Evolutionary conservation across 2,329 filamentous ascomycete genomes (phyloP), one percentile per base, ranked within the genome.

Genomic region (Phialocephala subalpina): DNA sequence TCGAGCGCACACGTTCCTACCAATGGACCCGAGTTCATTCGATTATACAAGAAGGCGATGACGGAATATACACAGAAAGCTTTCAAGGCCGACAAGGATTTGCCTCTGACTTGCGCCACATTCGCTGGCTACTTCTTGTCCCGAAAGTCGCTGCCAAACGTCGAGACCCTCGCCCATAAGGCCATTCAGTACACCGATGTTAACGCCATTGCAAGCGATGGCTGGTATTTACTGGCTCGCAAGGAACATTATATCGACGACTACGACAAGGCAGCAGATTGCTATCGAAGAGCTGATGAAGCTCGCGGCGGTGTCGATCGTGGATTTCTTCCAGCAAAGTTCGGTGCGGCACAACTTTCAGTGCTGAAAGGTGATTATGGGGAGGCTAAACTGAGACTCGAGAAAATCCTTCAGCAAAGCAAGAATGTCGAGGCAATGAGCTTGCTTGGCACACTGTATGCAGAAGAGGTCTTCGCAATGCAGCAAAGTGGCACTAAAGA

Each of bases 181-280:
- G 94, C 96, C 7, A 97, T 99, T 69, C 93, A 97, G 75, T 91
- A 93, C 74, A 98, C 96, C 2, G 96, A 99, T 76, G 93, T 98
- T 72, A 97, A 97, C 77, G 93, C 94, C 3, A 93, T 98, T 77
- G 95, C 95, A 27, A 97, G 95, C 80, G 97, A 99, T 77, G 97
- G 96, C 40, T 98, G 95, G 94, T 99, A 97, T 79, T 81, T 98
- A 9, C 87, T 98, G 47, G 96, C 94, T 33, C 87, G 94, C 67
- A 97, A 97, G 77, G 93, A 95, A 69, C 96, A 99, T 76, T 93
- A 93, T 71, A 87, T 89, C 65, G 91, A 91, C 49, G 90, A 97
- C 65, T 80, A 87, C 7, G 84, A 90, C 22, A 90, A 89, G 64
- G 95, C 96, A 1, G 88, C 86, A 22, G 93, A 97, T 74, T 97